A percentile compares a stretch with the other conserved stretches of the same genome.
These are phyloP conservation scores for Naganishia cerealis DNA, from an alignment of 1,284 basidiomycete species.

Conservation along the genomic window DNA sequence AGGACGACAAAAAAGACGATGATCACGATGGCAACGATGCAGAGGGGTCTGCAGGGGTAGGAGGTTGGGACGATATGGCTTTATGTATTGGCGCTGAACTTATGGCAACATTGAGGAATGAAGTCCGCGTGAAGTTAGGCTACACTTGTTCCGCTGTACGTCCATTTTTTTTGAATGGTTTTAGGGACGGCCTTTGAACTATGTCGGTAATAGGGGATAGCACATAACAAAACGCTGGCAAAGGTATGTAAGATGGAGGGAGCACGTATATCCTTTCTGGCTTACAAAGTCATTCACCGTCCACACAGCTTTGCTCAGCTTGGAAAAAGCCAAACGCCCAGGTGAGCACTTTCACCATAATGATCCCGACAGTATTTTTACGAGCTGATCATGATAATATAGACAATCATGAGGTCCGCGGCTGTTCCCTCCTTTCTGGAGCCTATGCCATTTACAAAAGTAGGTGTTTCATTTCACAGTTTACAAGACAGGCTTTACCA, in stretches of 20 bases:
- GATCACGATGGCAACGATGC: conserved; percentile 39
- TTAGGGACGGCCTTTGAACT: background rate
- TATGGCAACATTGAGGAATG: conserved; percentile 72
- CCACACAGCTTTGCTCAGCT: conserved; percentile 71
- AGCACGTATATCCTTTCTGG: background rate
- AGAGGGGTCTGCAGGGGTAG: conserved; percentile 32
- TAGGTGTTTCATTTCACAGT: conserved; percentile 43
- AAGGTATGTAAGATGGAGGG: conserved; percentile 63
- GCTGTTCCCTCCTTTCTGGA: conserved; percentile 78
- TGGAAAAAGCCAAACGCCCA: conserved; percentile 86
- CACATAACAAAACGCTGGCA: conserved; percentile 88
- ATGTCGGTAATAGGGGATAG: conserved; percentile 67
- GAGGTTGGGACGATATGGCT: conserved; percentile 84
- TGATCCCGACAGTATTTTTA: background rate
- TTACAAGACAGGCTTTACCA: conserved; percentile 3
- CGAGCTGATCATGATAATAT: conserved; percentile 36
- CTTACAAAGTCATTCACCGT: conserved; percentile 16
- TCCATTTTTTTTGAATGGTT: background rate
- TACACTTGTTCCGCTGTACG: conserved; percentile 91
- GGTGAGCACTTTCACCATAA: conserved; percentile 52
- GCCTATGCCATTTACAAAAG: conserved; percentile 84
- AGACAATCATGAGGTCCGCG: conserved; percentile 78
- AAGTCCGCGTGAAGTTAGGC: conserved; percentile 71
- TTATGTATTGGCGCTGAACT: conserved; percentile 84
- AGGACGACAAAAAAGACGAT: conserved; percentile 39